Evolutionary conservation across 1,284 basidiomycete genomes (phyloP).

Genomic region (Marasmius oreades): DNA sequence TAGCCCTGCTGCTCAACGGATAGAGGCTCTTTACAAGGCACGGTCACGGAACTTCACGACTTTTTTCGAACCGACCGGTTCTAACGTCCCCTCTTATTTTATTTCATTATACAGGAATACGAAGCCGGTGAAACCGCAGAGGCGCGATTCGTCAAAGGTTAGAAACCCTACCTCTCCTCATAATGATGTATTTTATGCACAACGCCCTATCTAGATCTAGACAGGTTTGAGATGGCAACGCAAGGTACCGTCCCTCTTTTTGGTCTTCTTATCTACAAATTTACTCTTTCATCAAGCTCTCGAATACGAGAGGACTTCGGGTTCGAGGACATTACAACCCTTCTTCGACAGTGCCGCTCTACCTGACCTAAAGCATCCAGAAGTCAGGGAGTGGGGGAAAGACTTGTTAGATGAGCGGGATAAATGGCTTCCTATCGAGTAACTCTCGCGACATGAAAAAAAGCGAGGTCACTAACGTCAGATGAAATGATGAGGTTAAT

Average conservation of each 20-base stretch:
- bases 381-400: constrained; percentile 74
- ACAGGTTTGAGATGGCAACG: constrained; percentile 89
- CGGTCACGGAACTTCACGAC: no score
- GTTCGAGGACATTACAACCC: constrained; percentile 47
- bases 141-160: constrained; percentile 90
- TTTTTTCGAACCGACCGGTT: not conserved
- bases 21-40: constrained; percentile 80
- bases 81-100: not conserved
- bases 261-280: not conserved
- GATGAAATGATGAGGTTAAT: no score
- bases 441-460: no score
- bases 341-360: constrained; percentile 73
- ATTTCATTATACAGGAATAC: constrained; percentile 68
- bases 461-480: no score
- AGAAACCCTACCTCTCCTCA: constrained; percentile 13
- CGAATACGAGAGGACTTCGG: constrained; percentile 65
- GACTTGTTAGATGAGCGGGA: constrained; percentile 58
- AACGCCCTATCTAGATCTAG: constrained; percentile 59
- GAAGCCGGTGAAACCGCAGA: constrained; percentile 82
- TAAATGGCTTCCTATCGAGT: constrained; percentile 1
- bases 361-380: constrained; percentile 70
- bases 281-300: constrained; percentile 41
- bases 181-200: not conserved
- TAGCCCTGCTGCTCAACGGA: constrained; percentile 73
- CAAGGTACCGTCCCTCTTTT: constrained; percentile 48